Percentiles rank a stretch among this genome's conserved stretches.
These are phyloP conservation scores for Cavenderia fasciculata DNA, from an alignment of 78 protist genomes.

Conservation along the genomic window DNA sequence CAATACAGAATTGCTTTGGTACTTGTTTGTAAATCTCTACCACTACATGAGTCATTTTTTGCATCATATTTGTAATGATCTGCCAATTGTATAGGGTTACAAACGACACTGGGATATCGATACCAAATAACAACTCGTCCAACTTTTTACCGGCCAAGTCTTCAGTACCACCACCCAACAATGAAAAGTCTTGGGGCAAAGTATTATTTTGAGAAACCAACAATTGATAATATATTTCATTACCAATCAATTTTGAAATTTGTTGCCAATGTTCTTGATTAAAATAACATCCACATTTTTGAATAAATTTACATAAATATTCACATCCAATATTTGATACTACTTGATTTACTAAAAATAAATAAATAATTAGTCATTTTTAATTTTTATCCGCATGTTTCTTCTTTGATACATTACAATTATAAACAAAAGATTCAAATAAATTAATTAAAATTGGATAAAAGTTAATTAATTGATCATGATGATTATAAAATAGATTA, in stretches of 20 bases:
- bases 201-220: no score
- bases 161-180: no score
- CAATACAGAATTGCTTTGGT: slow-evolving; percentile 11
- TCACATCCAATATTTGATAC: slow-evolving; percentile 4
- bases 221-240: background rate
- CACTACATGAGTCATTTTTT: slow-evolving; percentile 3
- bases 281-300: background rate
- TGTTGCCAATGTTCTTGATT: slow-evolving; percentile 17
- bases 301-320: slow-evolving; percentile 1
- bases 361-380: background rate
- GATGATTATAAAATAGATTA: background rate
- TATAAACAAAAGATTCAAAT: slow-evolving; percentile 35
- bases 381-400: background rate
- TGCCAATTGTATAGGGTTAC: slow-evolving; percentile 53
- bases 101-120: no score
- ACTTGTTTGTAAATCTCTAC: slow-evolving; percentile 1
- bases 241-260: slow-evolving; percentile 16
- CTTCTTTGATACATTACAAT: background rate
- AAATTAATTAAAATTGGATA: background rate
- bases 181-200: no score
- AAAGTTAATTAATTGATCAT: background rate
- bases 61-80: background rate
- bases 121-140: no score
- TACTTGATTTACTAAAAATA: background rate
- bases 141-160: no score